phyloP scores from a whole-genome alignment of 2,329 filamentous ascomycete genomes.

The Xylaria sp. region DNA sequence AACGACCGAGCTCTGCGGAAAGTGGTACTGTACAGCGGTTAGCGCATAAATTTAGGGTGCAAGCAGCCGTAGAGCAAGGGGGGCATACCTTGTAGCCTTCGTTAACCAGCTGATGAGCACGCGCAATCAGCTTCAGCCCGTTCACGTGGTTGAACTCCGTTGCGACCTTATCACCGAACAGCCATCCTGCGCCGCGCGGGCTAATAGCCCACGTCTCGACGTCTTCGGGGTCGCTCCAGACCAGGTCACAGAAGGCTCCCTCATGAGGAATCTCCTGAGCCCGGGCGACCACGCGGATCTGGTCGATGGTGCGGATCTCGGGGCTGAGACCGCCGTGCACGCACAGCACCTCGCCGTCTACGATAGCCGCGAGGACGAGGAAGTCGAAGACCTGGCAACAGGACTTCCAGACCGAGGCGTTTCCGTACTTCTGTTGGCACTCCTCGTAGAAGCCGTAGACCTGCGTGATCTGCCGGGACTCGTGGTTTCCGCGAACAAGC shows the following conservation, averaged over 20 bases:
- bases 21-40: slow-evolving; percentile 71
- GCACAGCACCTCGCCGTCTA: slow-evolving; percentile 97
- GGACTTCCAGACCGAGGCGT: slow-evolving; percentile 99
- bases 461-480: slow-evolving; percentile 95
- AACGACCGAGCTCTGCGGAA: slow-evolving; percentile 90
- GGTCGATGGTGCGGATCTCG: slow-evolving; percentile 95
- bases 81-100: slow-evolving; percentile 91
- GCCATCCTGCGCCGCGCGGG: slow-evolving; percentile 93
- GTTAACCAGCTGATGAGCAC: slow-evolving; percentile 97
- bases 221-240: slow-evolving; percentile 98
- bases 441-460: slow-evolving; percentile 99
- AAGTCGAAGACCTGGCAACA: slow-evolving; percentile 99
- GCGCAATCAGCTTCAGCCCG: slow-evolving; percentile 89
- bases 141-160: slow-evolving; percentile 98
- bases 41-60: slow-evolving; percentile 24
- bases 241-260: slow-evolving; percentile 95
- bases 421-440: slow-evolving; percentile 97
- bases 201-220: slow-evolving; percentile 96
- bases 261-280: slow-evolving; percentile 98
- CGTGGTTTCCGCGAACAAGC: slow-evolving; percentile 95
- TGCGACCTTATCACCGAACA: slow-evolving; percentile 96
- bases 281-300: slow-evolving; percentile 97
- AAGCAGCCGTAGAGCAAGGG: slow-evolving; percentile 55
- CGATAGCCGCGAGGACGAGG: slow-evolving; percentile 92
- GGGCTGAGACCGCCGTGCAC: slow-evolving; percentile 91